Conservation (phyloP, 2,329 filamentous ascomycete genomes). For the Fonsecaea erecta region DNA sequence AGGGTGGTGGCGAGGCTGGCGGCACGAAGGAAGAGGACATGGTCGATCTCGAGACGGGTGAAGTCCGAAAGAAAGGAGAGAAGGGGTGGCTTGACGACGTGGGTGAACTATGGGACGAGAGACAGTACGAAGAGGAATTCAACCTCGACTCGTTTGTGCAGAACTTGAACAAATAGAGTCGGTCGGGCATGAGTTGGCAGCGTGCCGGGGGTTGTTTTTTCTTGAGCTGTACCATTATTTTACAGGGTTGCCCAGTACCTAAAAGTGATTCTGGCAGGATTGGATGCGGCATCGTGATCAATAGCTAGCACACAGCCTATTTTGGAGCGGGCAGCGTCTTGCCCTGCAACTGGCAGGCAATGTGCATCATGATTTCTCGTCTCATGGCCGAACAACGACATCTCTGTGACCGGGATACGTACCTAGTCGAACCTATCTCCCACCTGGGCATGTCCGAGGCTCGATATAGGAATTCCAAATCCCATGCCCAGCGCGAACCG, state of each 20-base stretch:
- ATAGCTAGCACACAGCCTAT: background rate
- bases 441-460: too few species aligned
- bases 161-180: conserved; percentile 71
- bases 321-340: background rate
- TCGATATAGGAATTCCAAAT: background rate
- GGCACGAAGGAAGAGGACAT: conserved; percentile 73
- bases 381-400: background rate
- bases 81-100: conserved; percentile 95
- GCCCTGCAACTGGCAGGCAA: background rate
- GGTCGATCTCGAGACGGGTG: conserved; percentile 83
- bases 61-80: conserved; percentile 92
- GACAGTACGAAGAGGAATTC: conserved; percentile 97
- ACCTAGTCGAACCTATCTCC: too few species aligned
- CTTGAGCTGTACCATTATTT: background rate
- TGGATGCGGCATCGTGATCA: background rate
- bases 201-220: background rate
- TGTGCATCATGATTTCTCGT: background rate
- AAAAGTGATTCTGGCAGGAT: background rate
- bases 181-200: background rate
- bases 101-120: conserved; percentile 95
- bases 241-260: background rate
- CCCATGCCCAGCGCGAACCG: background rate
- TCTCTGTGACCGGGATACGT: too few species aligned
- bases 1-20: conserved; percentile 63
- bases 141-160: conserved; percentile 94